phyloP scores from a whole-genome alignment of 75 land plant species.

The Cupressus sempervirens region DNA sequence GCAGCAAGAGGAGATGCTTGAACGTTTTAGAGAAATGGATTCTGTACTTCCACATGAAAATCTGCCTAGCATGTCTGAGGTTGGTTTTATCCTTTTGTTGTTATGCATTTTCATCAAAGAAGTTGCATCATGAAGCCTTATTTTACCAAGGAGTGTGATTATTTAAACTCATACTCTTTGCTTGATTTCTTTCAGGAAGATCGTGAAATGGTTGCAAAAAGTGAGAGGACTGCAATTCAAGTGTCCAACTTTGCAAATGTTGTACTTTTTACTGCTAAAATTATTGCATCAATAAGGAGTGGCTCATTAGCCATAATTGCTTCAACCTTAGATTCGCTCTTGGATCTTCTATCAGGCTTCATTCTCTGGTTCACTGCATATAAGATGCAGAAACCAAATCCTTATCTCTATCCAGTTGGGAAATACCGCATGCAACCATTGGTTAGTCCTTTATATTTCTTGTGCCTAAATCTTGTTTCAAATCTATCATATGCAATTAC shows the following conservation, averaged over 20 bases:
- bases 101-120: background rate
- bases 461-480: background rate
- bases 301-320: slow-evolving; percentile 93
- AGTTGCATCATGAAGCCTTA: background rate
- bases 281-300: slow-evolving; percentile 73
- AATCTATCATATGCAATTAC: background rate
- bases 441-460: slow-evolving; percentile 34
- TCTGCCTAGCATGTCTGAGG: slow-evolving; percentile 61
- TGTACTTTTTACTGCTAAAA: slow-evolving; percentile 80
- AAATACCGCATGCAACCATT: slow-evolving; percentile 91
- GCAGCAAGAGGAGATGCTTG: slow-evolving; percentile 90
- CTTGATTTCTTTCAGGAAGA: slow-evolving; percentile 59
- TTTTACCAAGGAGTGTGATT: background rate
- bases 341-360: slow-evolving; percentile 89
- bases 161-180: background rate
- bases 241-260: slow-evolving; percentile 80
- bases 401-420: slow-evolving; percentile 89
- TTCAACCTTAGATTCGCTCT: slow-evolving; percentile 88
- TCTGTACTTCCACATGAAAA: slow-evolving; percentile 62
- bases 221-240: slow-evolving; percentile 70
- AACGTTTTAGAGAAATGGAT: slow-evolving; percentile 89
- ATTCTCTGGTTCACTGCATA: slow-evolving; percentile 90
- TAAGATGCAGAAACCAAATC: slow-evolving; percentile 75
- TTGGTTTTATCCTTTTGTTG: slow-evolving; percentile 9
- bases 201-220: slow-evolving; percentile 54